A percentile compares a stretch with the other conserved stretches of the same genome.
phyloP scores from a whole-genome alignment of 2,329 filamentous ascomycete species.

The Fusarium euwallaceae region DNA sequence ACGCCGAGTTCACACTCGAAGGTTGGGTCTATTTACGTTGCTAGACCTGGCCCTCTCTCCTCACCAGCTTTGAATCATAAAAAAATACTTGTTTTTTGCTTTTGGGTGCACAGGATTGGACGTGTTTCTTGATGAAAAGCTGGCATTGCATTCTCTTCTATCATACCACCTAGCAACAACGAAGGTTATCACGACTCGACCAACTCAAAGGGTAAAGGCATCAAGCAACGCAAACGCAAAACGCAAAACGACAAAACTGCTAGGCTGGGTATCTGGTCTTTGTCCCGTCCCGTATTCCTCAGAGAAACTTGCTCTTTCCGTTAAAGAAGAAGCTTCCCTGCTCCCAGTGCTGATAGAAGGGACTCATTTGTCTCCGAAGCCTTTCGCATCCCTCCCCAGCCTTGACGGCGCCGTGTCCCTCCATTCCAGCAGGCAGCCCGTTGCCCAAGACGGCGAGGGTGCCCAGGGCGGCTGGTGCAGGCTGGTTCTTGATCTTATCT shows the following conservation, averaged over 20 bases:
- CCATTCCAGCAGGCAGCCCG: conserved; percentile 22
- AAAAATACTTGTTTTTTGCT: conserved; percentile 38
- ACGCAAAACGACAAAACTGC: conserved; percentile 19
- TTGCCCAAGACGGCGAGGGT: conserved; percentile 43
- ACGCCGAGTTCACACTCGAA: conserved; percentile 43
- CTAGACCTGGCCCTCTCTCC: conserved; percentile 42
- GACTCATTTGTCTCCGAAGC: conserved; percentile 40
- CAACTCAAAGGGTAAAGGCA: background rate
- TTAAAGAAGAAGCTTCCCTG: conserved; percentile 33
- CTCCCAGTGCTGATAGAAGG: conserved; percentile 42
- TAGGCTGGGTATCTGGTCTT: background rate
- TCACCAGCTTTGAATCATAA: conserved; percentile 47
- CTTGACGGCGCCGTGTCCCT: conserved; percentile 29
- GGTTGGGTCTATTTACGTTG: conserved; percentile 45
- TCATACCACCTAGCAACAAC: conserved; percentile 11
- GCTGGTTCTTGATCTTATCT: conserved; percentile 41
- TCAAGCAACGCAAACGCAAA: background rate
- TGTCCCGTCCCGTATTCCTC: background rate
- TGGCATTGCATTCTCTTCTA: conserved; percentile 15
- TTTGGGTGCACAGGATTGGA: conserved; percentile 21
- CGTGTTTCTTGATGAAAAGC: conserved; percentile 18
- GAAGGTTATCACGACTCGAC: background rate
- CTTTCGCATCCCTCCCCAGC: conserved; percentile 29
- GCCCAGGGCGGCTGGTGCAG: conserved; percentile 40
- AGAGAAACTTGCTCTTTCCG: conserved; percentile 24